A percentile compares a stretch with the other conserved stretches of the same genome.
phyloP scores from a whole-genome alignment of 805 yeast species.

The Spencermartinsiella europaea region DNA sequence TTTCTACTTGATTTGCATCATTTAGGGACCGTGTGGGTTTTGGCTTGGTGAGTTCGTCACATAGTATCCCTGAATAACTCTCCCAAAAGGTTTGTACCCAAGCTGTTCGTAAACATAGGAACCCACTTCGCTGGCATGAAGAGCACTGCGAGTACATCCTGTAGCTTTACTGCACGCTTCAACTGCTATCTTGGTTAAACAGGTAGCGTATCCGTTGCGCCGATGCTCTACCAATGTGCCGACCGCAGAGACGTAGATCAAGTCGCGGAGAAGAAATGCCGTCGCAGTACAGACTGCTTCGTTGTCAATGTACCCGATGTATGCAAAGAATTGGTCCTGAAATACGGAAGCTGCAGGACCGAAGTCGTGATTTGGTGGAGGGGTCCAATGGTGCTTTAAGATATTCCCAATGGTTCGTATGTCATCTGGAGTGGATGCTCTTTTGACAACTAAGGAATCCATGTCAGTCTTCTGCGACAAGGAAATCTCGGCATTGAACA shows the following conservation, averaged over 20 bases:
- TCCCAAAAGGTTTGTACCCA: neutral
- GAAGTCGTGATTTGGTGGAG: neutral
- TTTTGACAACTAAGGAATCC: neutral
- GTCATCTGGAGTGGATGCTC: neutral
- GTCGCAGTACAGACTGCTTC: neutral
- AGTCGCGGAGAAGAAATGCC: neutral
- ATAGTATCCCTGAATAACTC: neutral
- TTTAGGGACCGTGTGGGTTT: neutral
- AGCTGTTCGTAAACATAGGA: neutral
- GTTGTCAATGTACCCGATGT: neutral
- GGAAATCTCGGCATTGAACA: neutral
- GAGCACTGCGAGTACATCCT: neutral
- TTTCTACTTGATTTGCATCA: neutral
- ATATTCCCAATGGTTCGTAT: neutral
- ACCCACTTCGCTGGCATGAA: neutral
- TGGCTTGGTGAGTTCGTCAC: too few relatives aligned
- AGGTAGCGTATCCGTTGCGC: neutral
- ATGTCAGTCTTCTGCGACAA: neutral
- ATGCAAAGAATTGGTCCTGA: neutral
- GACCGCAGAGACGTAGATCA: neutral
- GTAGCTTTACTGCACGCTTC: neutral
- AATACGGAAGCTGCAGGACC: neutral
- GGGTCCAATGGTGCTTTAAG: neutral
- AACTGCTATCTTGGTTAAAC: neutral
- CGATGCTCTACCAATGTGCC: neutral